phyloP scores from a whole-genome alignment of 208 protist genomes.

The Acanthamoeba quina region DNA sequence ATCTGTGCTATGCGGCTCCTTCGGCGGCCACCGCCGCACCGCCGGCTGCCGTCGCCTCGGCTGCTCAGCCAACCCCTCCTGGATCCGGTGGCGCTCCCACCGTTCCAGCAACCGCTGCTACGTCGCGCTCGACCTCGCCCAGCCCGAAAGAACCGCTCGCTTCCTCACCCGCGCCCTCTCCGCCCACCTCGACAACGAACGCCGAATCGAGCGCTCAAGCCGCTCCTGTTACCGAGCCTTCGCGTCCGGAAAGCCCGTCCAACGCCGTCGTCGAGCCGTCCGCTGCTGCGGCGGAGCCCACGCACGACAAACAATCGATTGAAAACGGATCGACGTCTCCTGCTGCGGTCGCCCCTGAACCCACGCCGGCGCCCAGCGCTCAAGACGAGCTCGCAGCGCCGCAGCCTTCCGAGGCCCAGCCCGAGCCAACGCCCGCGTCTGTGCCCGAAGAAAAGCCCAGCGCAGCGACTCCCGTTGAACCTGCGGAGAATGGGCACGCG shows the following conservation, averaged over 20 bases:
- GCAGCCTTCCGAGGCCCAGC: not conserved
- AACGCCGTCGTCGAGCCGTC: not conserved
- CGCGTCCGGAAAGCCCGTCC: not conserved
- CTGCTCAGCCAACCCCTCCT: not conserved
- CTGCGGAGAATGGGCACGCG: not conserved
- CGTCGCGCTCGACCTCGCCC: not conserved
- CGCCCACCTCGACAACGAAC: not conserved
- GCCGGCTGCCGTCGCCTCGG: not conserved
- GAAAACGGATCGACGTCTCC: not conserved
- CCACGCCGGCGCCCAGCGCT: not conserved
- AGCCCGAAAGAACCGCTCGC: not conserved
- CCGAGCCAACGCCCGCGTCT: not conserved
- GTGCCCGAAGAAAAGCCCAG: not conserved
- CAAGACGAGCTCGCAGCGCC: not conserved
- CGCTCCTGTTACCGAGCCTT: not conserved
- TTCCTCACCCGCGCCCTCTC: not conserved
- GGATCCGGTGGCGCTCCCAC: not conserved
- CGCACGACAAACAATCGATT: not conserved
- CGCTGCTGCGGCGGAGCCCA: not conserved
- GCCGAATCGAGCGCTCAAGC: not conserved
- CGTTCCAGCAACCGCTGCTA: not conserved
- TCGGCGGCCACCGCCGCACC: not conserved
- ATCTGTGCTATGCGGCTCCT: slow-evolving; percentile 12
- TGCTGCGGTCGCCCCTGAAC: not conserved
- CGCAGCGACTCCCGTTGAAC: not conserved